These are phyloP conservation scores for Neurospora sp. DNA, from an alignment of 2,329 filamentous ascomycete species.

Conservation along the genomic window DNA sequence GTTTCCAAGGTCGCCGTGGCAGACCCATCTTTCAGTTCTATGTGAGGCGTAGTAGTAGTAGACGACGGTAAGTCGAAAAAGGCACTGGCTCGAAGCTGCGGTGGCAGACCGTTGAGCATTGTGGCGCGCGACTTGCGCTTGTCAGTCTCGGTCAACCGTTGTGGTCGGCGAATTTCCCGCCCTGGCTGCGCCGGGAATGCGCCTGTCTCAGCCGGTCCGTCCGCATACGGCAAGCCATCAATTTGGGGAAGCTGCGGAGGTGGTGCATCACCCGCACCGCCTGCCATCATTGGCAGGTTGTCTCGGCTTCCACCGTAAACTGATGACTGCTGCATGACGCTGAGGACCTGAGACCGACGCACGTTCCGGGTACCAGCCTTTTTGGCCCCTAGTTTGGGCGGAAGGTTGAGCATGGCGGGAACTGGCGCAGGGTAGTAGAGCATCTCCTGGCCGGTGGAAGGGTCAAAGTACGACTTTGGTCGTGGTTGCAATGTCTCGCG, in stretches of 20 bases:
- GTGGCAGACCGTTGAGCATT: constrained; percentile 52
- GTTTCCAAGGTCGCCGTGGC: constrained; percentile 83
- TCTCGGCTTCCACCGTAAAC: constrained; percentile 28
- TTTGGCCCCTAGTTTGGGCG: constrained; percentile 68
- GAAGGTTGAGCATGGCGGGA: constrained; percentile 85
- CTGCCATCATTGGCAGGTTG: constrained; percentile 12
- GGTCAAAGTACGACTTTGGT: constrained; percentile 52
- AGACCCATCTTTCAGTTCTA: constrained; percentile 64
- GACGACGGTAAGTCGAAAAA: constrained; percentile 66
- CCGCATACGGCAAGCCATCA: constrained; percentile 7
- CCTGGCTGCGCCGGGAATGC: constrained; percentile 4
- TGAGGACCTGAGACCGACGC: constrained; percentile 64
- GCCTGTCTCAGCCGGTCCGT: neutral
- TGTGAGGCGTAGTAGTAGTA: constrained; percentile 36
- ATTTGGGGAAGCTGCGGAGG: neutral
- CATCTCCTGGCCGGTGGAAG: constrained; percentile 66
- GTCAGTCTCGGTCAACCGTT: constrained; percentile 21
- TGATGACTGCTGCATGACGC: constrained; percentile 43
- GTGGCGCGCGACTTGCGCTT: constrained; percentile 30
- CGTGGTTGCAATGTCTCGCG: constrained; percentile 17
- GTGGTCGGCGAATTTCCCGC: constrained; percentile 20
- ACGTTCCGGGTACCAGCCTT: constrained; percentile 55
- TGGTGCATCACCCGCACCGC: constrained; percentile 2
- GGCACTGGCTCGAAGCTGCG: constrained; percentile 80
- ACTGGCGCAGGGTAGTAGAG: constrained; percentile 93